These are phyloP conservation scores for Calonectria crousiana DNA, from an alignment of 2,329 filamentous ascomycete species.

Conservation along the genomic window DNA sequence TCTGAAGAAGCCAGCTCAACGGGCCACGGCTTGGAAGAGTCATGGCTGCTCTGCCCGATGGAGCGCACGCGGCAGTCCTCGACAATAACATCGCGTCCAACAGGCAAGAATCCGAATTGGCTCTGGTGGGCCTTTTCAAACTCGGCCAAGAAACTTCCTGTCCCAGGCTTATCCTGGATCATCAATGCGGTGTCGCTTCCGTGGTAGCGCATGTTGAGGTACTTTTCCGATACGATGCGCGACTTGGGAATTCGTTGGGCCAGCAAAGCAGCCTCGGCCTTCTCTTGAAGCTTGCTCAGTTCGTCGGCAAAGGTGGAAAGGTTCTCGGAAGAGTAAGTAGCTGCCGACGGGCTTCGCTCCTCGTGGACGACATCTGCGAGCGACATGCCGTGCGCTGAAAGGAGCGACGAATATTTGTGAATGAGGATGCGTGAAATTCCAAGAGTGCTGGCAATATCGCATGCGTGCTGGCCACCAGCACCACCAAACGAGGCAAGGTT, in stretches of 20 bases:
- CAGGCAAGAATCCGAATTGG: conserved; percentile 89
- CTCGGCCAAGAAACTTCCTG: conserved; percentile 82
- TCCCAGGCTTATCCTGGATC: conserved; percentile 78
- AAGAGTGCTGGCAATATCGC: conserved; percentile 85
- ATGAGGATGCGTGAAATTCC: conserved; percentile 87
- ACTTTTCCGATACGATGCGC: conserved; percentile 86
- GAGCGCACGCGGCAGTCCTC: conserved; percentile 89
- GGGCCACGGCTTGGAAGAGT: conserved; percentile 86
- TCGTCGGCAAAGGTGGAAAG: conserved; percentile 75
- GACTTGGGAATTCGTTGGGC: conserved; percentile 82
- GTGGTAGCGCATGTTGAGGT: conserved; percentile 90
- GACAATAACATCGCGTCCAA: conserved; percentile 85
- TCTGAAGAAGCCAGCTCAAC: conserved; percentile 76
- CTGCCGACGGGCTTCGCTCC: conserved; percentile 75
- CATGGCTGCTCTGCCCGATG: conserved; percentile 84
- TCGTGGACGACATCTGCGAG: conserved; percentile 93
- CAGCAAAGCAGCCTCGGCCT: conserved; percentile 72
- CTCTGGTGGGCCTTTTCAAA: conserved; percentile 89
- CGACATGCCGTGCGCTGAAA: conserved; percentile 92
- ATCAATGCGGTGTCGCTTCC: conserved; percentile 92
- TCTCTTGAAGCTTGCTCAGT: conserved; percentile 81
- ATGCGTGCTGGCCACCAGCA: conserved; percentile 89
- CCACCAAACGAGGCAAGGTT: conserved; percentile 90
- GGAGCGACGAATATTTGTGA: conserved; percentile 86
- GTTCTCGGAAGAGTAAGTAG: conserved; percentile 68